A percentile compares a stretch with the other conserved stretches of the same genome.
These are phyloP conservation scores for Fonsecaea multimorphosa DNA, from an alignment of 2,329 filamentous ascomycete genomes.

Conservation along the genomic window DNA sequence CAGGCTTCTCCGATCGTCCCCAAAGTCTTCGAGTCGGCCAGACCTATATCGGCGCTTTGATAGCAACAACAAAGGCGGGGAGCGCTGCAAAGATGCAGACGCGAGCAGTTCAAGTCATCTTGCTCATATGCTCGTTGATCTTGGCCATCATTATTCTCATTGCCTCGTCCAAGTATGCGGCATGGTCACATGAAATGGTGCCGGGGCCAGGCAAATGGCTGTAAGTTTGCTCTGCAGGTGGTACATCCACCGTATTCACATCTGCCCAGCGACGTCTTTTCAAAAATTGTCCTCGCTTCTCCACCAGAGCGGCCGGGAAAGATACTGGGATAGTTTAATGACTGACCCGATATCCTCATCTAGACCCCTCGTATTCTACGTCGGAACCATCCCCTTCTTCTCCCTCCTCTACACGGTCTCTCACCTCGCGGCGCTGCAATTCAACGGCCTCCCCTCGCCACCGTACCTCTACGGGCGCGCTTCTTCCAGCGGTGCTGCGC, in stretches of 20 bases:
- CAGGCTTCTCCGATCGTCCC: not conserved
- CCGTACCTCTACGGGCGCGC: slow-evolving; percentile 8
- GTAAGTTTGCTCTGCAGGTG: slow-evolving; percentile 19
- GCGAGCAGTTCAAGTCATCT: slow-evolving; percentile 30
- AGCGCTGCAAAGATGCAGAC: slow-evolving; percentile 24
- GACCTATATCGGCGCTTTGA: not conserved
- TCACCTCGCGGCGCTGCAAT: slow-evolving; percentile 33
- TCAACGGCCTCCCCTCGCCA: slow-evolving; percentile 31
- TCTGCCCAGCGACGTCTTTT: not conserved
- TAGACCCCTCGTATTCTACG: slow-evolving; percentile 34
- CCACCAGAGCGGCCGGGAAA: not conserved
- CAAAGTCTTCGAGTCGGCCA: not conserved
- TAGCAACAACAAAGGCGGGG: not conserved
- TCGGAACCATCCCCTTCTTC: slow-evolving; percentile 30
- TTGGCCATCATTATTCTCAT: slow-evolving; percentile 34
- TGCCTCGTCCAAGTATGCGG: slow-evolving; percentile 36
- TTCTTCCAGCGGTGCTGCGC: no score
- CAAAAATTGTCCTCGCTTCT: not conserved
- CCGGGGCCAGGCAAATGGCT: slow-evolving; percentile 27
- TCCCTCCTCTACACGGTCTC: slow-evolving; percentile 32
- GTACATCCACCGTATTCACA: no score
- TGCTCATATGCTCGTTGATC: slow-evolving; percentile 30
- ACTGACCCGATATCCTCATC: not conserved
- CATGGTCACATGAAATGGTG: slow-evolving; percentile 34
- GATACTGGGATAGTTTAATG: not conserved